A percentile compares a stretch with the other conserved stretches of the same genome.
phyloP scores from a whole-genome alignment of 129 eudicot genomes.

The Pittosporum tobira region DNA sequence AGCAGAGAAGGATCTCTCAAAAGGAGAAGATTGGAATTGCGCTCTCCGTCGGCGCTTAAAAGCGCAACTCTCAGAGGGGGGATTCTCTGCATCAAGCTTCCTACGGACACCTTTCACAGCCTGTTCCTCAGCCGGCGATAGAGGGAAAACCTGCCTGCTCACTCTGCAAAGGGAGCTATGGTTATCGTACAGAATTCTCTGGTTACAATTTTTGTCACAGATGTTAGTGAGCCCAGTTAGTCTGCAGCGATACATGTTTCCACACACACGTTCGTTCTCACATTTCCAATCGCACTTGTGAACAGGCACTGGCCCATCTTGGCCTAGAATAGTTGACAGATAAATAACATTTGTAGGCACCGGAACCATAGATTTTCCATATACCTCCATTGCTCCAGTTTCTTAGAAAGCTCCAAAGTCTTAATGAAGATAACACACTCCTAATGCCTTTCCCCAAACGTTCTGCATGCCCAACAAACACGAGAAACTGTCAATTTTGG shows the following conservation, averaged over 20 bases:
- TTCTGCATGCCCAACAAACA: constrained; percentile 43
- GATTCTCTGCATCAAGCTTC: constrained; percentile 74
- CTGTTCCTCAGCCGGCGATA: constrained; percentile 62
- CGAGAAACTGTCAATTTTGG: constrained; percentile 11
- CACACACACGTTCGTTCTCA: constrained; percentile 80
- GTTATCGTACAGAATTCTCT: constrained; percentile 86
- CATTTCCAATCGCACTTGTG: constrained; percentile 99
- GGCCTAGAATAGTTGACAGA: constrained; percentile 86
- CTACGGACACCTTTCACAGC: constrained; percentile 96
- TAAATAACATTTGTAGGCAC: constrained; percentile 80
- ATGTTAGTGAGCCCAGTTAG: constrained; percentile 87
- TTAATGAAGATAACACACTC: constrained; percentile 1
- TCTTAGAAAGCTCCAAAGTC: constrained; percentile 13
- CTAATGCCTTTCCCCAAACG: constrained; percentile 12
- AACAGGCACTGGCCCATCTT: constrained; percentile 63
- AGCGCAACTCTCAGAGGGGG: constrained; percentile 60
- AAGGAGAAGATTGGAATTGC: constrained; percentile 64
- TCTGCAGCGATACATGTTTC: constrained; percentile 91
- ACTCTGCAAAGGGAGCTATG: constrained; percentile 91
- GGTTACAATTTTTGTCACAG: constrained; percentile 99
- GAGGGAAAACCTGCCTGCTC: constrained; percentile 71
- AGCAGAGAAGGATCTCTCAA: constrained; percentile 82
- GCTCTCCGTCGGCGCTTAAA: constrained; percentile 84
- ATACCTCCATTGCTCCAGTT: constrained; percentile 83
- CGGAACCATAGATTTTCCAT: constrained; percentile 65